Conservation (phyloP, 257 asterid species). For the Lavandula angustifolia region DNA sequence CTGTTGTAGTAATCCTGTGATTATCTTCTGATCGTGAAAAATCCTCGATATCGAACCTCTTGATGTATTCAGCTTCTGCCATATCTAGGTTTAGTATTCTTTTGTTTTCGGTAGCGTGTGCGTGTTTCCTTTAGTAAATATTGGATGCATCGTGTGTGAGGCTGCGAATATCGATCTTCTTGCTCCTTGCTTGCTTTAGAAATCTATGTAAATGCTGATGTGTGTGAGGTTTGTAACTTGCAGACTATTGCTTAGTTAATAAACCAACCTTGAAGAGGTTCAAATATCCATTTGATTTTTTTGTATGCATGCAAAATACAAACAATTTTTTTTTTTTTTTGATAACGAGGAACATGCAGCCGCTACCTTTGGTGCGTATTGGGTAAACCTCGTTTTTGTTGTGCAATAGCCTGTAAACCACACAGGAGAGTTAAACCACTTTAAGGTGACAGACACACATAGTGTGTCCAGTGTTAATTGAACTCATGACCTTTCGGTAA, state of each 20-base stretch:
- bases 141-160: background rate
- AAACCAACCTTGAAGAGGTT: background rate
- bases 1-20: constrained; percentile 21
- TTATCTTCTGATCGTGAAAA: constrained; percentile 18
- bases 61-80: constrained; percentile 28
- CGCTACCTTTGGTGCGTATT: too few species aligned
- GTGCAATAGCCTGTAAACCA: too few species aligned
- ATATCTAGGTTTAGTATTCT: constrained; percentile 11
- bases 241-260: background rate
- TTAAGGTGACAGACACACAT: too few species aligned
- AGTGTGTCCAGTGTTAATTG: too few species aligned
- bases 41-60: constrained; percentile 21
- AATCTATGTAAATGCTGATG: background rate
- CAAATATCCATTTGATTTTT: too few species aligned
- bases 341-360: too few species aligned
- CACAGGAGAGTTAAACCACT: too few species aligned
- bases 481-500: too few species aligned
- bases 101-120: constrained; percentile 23
- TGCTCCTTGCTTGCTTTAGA: constrained; percentile 6
- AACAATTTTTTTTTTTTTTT: too few species aligned
- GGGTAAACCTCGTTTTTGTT: too few species aligned
- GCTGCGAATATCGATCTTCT: background rate
- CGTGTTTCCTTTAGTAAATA: constrained; percentile 31
- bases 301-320: too few species aligned
- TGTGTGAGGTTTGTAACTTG: constrained; percentile 15